Base-by-base conservation (phyloP, 176 grass and related monocot genomes). In the Raddia distichophylla region DNA sequence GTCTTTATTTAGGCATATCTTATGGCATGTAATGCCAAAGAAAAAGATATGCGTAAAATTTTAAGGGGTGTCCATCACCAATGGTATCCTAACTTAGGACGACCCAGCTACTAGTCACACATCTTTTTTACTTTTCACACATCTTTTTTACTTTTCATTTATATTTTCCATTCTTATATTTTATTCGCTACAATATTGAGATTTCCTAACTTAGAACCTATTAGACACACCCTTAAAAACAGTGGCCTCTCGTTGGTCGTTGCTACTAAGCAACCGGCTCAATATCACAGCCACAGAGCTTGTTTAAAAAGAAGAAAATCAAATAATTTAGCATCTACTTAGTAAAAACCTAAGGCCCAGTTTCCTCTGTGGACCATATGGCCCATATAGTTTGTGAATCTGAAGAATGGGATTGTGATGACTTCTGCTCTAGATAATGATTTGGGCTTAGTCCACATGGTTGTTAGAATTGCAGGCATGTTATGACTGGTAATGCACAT, bases 401-500 rank as follows among this genome's bases (percentile, higher is more conserved):
- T 73, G 51, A 43, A 51, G 10, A 74, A 16, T 67, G 50, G 27
- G 18, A 18, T 48, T 68, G 10, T 44, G 15, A 4, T 45, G 35
- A 16, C 11, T 47, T 51, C 27, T 62, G 11, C 17, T 51, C 43
- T 7, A 74, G 7, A 71, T 43, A 8, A 16, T 40, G 14, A 20
- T 66, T 52, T 60, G 43, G 71, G 45, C 18, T 58, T 60, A 16
- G 43, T 51, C 73, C 13, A 69, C 51, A 48, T 58, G 37, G 17
- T 84, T 37, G 34, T 18, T 8, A 59, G 56, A 59, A 59, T 59
- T 59, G 49, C 40, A 37, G 27, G 67, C 59, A 60, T 89, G 17
- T 62, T 20, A 27, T 37, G 6, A 32, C 33, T 67, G 3, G 67
- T 33, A 51, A 69, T 76, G 22, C 20, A 62, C 49, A 50, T 72